Conservation (phyloP, 768 basidiomycete species). For the Suillus weaverae region DNA sequence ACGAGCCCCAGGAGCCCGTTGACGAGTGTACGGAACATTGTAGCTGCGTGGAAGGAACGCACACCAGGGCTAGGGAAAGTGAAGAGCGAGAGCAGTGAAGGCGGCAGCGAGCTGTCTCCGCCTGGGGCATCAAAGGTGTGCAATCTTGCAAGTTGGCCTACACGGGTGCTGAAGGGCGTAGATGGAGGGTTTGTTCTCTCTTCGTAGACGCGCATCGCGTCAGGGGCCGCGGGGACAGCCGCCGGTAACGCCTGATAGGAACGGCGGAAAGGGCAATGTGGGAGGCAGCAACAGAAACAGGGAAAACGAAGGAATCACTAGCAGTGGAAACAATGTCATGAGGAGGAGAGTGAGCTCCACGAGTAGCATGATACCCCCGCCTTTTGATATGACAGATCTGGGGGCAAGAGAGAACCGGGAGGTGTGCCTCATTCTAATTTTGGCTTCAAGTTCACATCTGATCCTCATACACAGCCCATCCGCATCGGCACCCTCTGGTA, state of each 20-base stretch:
- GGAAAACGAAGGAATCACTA: not conserved
- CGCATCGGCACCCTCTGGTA: conserved; percentile 89
- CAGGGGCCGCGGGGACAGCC: conserved; percentile 19
- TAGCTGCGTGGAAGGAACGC: conserved; percentile 79
- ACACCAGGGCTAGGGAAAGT: conserved; percentile 46
- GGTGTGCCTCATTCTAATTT: conserved; percentile 30
- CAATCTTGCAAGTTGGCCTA: not conserved
- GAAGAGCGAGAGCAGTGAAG: conserved; percentile 17
- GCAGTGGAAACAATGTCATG: not conserved
- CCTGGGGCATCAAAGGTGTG: conserved; percentile 4
- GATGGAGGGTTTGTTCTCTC: conserved; percentile 33
- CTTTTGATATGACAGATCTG: conserved; percentile 49
- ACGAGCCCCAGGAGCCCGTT: conserved; percentile 70
- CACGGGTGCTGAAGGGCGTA: not conserved
- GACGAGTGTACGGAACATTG: conserved; percentile 74
- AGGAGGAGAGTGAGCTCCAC: conserved; percentile 18
- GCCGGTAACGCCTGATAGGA: conserved; percentile 11
- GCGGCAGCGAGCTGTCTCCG: conserved; percentile 17
- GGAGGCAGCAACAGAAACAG: conserved; percentile 9
- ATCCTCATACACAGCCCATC: conserved; percentile 60
- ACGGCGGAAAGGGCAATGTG: conserved; percentile 14
- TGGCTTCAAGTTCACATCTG: conserved; percentile 8
- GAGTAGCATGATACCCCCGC: conserved; percentile 40
- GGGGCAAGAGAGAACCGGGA: conserved; percentile 44
- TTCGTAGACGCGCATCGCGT: conserved; percentile 31